Evolutionary conservation across 805 yeast genomes (phyloP), one percentile per base, ranked within the genome.

Genomic region (Kluyveromyces aestuarii): DNA sequence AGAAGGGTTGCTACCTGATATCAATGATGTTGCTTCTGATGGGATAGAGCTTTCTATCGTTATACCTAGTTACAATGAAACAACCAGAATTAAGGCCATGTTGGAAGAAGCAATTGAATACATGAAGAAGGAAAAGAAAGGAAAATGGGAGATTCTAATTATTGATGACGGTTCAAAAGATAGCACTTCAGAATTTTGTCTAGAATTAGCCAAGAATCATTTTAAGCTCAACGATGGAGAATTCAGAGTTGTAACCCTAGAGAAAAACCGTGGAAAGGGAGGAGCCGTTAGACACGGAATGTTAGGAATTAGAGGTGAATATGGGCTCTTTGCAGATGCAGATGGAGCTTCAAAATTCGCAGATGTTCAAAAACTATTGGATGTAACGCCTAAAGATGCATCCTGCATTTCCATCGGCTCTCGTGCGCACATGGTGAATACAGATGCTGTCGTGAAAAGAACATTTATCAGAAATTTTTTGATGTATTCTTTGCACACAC

Each of bases 221-320:
- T 73, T 75, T 51, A 63, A 71, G 3, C 64, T 81, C 37, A 50
- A 63, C 37, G 82, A 87, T 0, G 84, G 80, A 45, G 75, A 75
- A 47, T 58, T 93, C 59, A 73, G 91, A 56, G 89, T 87, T 41
- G 73, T 87, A n/a, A 75, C 74, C 55, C 73, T 93, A 52, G 77
- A 68, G 21, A 65, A 77, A 53, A 93, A 93, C 64, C 75, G 99
- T 58, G 99, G 99, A 25, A 91, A 91, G 69, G 95, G 95, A 36
- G 96, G 98, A 11, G 99, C 98, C 0, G 98, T 93, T 0, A 81
- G 95, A 16, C 97, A 91, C 66, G 99, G 99, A 7, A 69, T 93
- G 64, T 77, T 82, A 57, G 81, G 80, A 58, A 70, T 82, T 2
- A 71, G 87, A 40, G 99, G 98, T 11, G 64, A 73, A 49, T 82